Evolutionary conservation across 1,139 yeast genomes (phyloP), one percentile per base, ranked within the genome.

Genomic region (Candida sanyaensis): DNA sequence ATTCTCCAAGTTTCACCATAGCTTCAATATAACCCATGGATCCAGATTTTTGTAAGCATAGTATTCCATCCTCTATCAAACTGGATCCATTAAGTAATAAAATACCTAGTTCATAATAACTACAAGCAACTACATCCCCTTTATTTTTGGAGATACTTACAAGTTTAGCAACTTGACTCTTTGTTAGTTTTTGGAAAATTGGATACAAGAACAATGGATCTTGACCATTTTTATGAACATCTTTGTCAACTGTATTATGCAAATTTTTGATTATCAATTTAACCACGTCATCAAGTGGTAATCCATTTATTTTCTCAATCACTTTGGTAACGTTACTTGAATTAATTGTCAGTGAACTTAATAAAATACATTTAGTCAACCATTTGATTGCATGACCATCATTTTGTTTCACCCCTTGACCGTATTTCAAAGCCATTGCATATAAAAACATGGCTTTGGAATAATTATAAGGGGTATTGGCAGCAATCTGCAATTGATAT

Each of bases 21-120:
- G 92, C 85, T 53, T 84, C 86, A 1, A 80, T 74, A 57, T 83
- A 83, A 2, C 95, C 96, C 65, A 86, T 67, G 12, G 83, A 72
- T 0, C 85, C 93, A 2, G 92, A 84, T 59, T 83, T 75, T 53
- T 86, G 86, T 43, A 86, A 69, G 53, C 82, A 79, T 50, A 73
- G 73, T 37, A 88, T 68, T 0, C 90, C 95, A 56, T 86, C 84
- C 50, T 73, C 71, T 8, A 66, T 69, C 11, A 66, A 66, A 0
- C 91, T 91, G 79, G 80, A 76, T 3, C 88, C 90, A 56, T 78
- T 76, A 44, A 81, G 61, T 47, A 81, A 75, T 12, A 80, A 74
- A 60, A 77, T 78, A 1, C 91, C 96, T 37, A 87, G 73, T 62
- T 87, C 91, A 56, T 63, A 66, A 55, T 71, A 74, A 6, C 75